A percentile compares a stretch with the other conserved stretches of the same genome.
Evolutionary conservation across 1,139 yeast genomes (phyloP).

Genomic region (Lodderomyces elongisporus): DNA sequence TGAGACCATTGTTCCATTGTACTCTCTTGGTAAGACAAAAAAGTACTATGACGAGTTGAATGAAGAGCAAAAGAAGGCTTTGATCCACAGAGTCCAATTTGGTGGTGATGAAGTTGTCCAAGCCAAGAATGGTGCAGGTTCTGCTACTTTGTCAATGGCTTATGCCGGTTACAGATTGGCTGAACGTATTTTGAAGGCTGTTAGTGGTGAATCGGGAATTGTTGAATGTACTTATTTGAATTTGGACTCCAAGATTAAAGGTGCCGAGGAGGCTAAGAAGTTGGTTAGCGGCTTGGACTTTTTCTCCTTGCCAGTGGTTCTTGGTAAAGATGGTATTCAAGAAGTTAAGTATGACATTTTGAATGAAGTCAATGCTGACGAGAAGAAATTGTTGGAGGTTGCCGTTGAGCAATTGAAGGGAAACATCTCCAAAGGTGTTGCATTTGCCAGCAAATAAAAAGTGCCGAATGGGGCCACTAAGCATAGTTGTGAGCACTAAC

Average conservation of each 20-base stretch:
- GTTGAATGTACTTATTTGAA: conserved; percentile 73
- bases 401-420: conserved; percentile 80
- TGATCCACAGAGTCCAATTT: conserved; percentile 91
- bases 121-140: conserved; percentile 98
- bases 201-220: conserved; percentile 63
- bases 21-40: conserved; percentile 53
- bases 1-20: conserved; percentile 92
- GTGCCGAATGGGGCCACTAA: no score
- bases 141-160: conserved; percentile 98
- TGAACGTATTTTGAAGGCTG: conserved; percentile 75
- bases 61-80: conserved; percentile 57
- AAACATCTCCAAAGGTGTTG: conserved; percentile 62
- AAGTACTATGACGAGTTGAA: conserved; percentile 42
- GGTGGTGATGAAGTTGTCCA: conserved; percentile 99
- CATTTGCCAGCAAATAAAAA: conserved; percentile 38
- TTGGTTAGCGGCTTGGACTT: conserved; percentile 76
- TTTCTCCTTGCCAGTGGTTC: conserved; percentile 88
- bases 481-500: neutral
- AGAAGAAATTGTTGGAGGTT: conserved; percentile 69
- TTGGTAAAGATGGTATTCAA: conserved; percentile 86
- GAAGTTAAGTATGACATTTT: conserved; percentile 48
- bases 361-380: conserved; percentile 53
- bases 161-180: conserved; percentile 97
- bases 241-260: conserved; percentile 38
- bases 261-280: conserved; percentile 75